Evolutionary conservation across 306 rosid genomes (phyloP), one percentile per base, ranked within the genome.

Genomic region (Geum urbanum): DNA sequence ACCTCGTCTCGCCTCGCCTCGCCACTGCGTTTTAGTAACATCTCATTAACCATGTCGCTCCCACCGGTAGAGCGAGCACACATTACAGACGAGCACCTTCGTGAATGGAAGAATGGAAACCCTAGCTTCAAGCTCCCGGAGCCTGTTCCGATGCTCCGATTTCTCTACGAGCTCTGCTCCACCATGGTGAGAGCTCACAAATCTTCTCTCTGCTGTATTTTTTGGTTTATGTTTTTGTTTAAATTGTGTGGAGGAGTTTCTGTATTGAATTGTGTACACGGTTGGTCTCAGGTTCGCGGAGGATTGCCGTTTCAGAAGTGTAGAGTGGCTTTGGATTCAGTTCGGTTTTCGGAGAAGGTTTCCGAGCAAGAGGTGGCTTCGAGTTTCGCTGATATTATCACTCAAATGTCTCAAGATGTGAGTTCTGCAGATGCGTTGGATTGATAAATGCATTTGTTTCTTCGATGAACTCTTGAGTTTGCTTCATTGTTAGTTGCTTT

Each of bases 331-430:
- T 77, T 94, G 88, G 97, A 94, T 73, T 90, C 97, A 35, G 97
- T 83, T 12, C 82, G 70, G 70, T 94, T 90, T 75, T 65, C 72
- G 11, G 91, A 81, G 4, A 82, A 80, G 78, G 79, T 76, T 37
- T 85, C 96, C 0, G 71, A 63, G 24, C 84, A 72, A 64, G 89
- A 86, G 70, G 47, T 90, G 77, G 95, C 92, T 55, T 94, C 98
- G 15, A 68, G 71, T 83, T 87, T 94, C 52, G 98, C 96, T 3
- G 98, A 94, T 77, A 82, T 88, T 54, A 85, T 90, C n/a, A 83
- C 95, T 74, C 98, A 94, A 79, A 78, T 94, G 92, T 96, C 98
- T 51, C 98, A 90, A 80, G 98, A 94, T 78, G 98, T 94, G 79
- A 85, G 97, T 74, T 61, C 51, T 67, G 27, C 18, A 52, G 66